Evolutionary conservation across 768 basidiomycete species (phyloP), one percentile per base, ranked within the genome.

Genomic region (Boletus vinaceobasis): DNA sequence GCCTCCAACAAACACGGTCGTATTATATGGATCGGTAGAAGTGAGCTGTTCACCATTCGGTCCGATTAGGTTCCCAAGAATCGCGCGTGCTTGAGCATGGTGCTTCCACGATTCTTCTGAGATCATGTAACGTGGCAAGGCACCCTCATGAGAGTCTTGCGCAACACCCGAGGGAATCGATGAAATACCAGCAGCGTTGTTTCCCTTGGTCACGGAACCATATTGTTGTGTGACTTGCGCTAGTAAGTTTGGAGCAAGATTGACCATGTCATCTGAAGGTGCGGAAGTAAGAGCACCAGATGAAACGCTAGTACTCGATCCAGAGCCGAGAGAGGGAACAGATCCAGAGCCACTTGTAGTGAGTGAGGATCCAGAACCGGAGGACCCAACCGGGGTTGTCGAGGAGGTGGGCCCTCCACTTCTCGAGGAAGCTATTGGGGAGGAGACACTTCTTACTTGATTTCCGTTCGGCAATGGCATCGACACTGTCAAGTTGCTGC

Each of bases 1-100:
- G 0, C 93, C 94, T 26, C 94, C 94, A 19, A 97, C 94, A 59
- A 97, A 97, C 6, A 93, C 93, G 2, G 94, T 97, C 14, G 93
- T 95, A 65, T 96, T 97, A 65, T 93, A 93, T n/a, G 93, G 93
- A 64, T 96, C 93, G 21, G 87, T 90, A 23, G 88, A 90, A 29
- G 89, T 90, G 58, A 93, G 75, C 69, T 90, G 85, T 73, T 92
- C 87, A 53, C 90, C 91, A 57, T 92, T 90, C 1, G 88, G 90
- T 21, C 91, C 90, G 39, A 93, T 90, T 19, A 92, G 73, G 63
- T 89, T 91, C 11, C 88, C 87, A 53, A 93, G 72, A 53, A 92
- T 89, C 2, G 89, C 88, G 7, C 88, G 82, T 42, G 89, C 89
- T 69, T 91, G 90, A 1, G 85, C 85, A 49, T 90, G 87, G 60